A percentile compares a stretch with the other conserved stretches of the same genome.
Conservation (phyloP, 352 stramenopile species). For the Blastocystis sp. region DNA sequence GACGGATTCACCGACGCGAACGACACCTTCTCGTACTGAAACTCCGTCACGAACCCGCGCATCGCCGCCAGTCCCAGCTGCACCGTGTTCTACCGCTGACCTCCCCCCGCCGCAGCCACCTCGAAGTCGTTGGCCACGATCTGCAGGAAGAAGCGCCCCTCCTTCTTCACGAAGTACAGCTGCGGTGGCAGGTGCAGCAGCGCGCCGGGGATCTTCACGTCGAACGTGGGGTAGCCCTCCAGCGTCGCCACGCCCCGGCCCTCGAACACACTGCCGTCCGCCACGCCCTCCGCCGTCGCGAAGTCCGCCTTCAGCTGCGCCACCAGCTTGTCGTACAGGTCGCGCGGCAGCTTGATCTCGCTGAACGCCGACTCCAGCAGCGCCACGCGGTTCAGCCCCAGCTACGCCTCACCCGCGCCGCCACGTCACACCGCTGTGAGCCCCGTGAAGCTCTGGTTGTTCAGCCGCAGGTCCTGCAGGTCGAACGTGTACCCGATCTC, state of each 20-base stretch:
- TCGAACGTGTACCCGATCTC: constrained; percentile 51
- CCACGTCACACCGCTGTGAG: background rate
- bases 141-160: background rate
- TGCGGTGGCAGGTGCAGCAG: constrained; percentile 14
- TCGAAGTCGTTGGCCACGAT: constrained; percentile 29
- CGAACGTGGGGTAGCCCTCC: constrained; percentile 6
- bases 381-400: constrained; percentile 22
- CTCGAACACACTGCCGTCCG: constrained; percentile 3
- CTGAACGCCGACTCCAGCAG: constrained; percentile 23
- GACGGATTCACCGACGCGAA: constrained; percentile 20
- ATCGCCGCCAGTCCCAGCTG: constrained; percentile 25
- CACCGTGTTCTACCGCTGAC: constrained; percentile 17
- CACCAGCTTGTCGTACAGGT: constrained; percentile 21
- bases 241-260: background rate
- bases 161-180: constrained; percentile 21
- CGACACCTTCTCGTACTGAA: constrained; percentile 8
- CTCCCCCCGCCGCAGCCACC: background rate
- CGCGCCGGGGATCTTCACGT: constrained; percentile 33
- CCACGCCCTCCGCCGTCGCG: background rate
- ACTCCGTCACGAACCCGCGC: constrained; percentile 22
- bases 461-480: constrained; percentile 23
- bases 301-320: constrained; percentile 2
- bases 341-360: constrained; percentile 16
- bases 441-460: constrained; percentile 28
- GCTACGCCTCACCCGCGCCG: background rate